Conservation (phyloP, 2,329 filamentous ascomycete species). For the Tetracladium maxilliforme region DNA sequence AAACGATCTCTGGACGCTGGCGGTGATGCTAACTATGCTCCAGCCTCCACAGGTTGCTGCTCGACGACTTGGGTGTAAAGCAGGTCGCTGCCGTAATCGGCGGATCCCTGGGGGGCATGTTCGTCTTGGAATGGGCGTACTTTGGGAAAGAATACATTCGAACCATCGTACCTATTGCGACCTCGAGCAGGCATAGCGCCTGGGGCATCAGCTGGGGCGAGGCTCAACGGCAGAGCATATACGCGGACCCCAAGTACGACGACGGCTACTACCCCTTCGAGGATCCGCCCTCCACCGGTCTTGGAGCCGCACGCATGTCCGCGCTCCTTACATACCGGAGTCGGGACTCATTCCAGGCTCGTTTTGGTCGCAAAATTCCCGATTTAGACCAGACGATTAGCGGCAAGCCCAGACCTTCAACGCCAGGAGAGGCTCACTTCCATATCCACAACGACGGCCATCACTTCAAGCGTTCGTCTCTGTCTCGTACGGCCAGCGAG, state of each 20-base stretch:
- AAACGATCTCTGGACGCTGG: conserved; percentile 4
- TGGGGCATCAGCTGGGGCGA: conserved; percentile 90
- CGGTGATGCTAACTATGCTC: conserved; percentile 6
- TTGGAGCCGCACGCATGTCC: conserved; percentile 92
- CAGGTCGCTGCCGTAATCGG: conserved; percentile 69
- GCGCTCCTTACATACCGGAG: conserved; percentile 91
- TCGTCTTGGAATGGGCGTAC: conserved; percentile 85
- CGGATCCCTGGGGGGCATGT: conserved; percentile 79
- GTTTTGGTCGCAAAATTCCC: conserved; percentile 86
- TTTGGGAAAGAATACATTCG: conserved; percentile 76
- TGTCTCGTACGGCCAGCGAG: conserved; percentile 27
- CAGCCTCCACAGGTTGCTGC: conserved; percentile 63
- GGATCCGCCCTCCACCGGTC: conserved; percentile 72
- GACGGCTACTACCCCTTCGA: conserved; percentile 87
- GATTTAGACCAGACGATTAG: conserved; percentile 79
- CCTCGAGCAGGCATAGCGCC: conserved; percentile 70
- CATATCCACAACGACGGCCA: conserved; percentile 76
- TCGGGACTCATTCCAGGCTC: conserved; percentile 89
- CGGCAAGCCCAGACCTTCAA: conserved; percentile 41
- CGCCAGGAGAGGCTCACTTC: conserved; percentile 53
- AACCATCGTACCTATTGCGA: conserved; percentile 70
- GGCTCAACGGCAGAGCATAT: conserved; percentile 83
- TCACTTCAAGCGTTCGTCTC: conserved; percentile 37
- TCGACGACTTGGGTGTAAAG: conserved; percentile 67
- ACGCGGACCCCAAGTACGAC: conserved; percentile 95